Percentiles rank a stretch among this genome's conserved stretches.
phyloP scores from a whole-genome alignment of 2,329 filamentous ascomycete genomes.

The Cordyceps cicadae region DNA sequence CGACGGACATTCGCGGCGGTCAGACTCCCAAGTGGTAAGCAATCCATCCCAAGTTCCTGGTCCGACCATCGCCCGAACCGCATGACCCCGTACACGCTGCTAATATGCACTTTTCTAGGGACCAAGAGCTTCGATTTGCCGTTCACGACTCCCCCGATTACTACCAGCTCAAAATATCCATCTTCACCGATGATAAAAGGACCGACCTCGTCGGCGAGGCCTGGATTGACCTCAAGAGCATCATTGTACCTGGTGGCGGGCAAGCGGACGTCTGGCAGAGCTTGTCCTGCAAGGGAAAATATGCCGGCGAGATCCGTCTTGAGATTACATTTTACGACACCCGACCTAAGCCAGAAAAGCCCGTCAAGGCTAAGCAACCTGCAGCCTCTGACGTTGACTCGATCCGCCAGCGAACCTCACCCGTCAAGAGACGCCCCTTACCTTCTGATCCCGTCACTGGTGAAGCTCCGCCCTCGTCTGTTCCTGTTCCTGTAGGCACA shows the following conservation, averaged over 20 bases:
- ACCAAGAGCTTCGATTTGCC: conserved; percentile 90
- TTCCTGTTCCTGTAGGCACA: conserved; percentile 15
- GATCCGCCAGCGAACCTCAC: conserved; percentile 40
- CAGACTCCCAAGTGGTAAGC: conserved; percentile 89
- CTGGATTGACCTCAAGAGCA: conserved; percentile 74
- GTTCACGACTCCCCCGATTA: conserved; percentile 97
- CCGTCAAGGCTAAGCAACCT: conserved; percentile 44
- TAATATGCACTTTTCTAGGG: conserved; percentile 50
- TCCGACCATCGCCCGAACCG: background rate
- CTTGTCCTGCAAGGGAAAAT: conserved; percentile 83
- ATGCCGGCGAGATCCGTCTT: conserved; percentile 87
- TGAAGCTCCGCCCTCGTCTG: conserved; percentile 30
- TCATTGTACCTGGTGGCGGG: conserved; percentile 81
- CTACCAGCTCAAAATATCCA: conserved; percentile 85
- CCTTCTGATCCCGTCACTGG: conserved; percentile 67
- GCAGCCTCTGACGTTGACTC: conserved; percentile 28
- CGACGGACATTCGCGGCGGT: conserved; percentile 85
- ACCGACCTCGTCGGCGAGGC: conserved; percentile 94
- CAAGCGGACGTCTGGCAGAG: conserved; percentile 90
- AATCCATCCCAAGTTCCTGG: background rate
- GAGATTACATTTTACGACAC: conserved; percentile 96
- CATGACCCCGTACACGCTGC: background rate
- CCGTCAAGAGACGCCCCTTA: conserved; percentile 75
- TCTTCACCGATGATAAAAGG: conserved; percentile 98
- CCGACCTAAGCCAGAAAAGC: conserved; percentile 71